A percentile compares a stretch with the other conserved stretches of the same genome.
phyloP scores from a whole-genome alignment of 2,329 filamentous ascomycete species.

The Alternaria sp. region DNA sequence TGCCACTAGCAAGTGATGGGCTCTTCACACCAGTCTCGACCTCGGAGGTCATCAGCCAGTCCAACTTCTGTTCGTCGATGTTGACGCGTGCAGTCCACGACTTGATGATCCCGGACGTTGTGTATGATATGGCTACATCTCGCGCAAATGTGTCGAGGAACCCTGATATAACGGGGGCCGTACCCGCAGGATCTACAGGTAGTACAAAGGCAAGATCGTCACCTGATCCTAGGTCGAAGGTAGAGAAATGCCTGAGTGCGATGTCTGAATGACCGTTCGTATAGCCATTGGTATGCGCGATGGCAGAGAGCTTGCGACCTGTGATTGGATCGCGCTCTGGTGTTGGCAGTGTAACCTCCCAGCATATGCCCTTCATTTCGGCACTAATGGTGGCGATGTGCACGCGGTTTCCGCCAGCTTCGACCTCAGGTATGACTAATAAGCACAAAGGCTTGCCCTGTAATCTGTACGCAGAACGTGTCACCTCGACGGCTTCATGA shows the following conservation, averaged over 20 bases:
- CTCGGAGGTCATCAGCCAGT: conserved; percentile 83
- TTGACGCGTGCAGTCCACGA: conserved; percentile 87
- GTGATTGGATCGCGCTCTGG: conserved; percentile 39
- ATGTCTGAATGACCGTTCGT: conserved; percentile 47
- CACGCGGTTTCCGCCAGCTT: conserved; percentile 58
- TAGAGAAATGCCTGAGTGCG: conserved; percentile 71
- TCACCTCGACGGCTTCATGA: conserved; percentile 66
- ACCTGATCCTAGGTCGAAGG: conserved; percentile 69
- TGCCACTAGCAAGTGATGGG: conserved; percentile 82
- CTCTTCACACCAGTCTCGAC: conserved; percentile 79
- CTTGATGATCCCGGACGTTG: conserved; percentile 73
- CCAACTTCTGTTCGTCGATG: conserved; percentile 65
- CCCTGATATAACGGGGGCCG: conserved; percentile 72
- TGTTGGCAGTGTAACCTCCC: conserved; percentile 74
- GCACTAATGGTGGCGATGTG: conserved; percentile 87
- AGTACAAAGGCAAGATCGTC: conserved; percentile 68
- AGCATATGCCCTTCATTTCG: conserved; percentile 79
- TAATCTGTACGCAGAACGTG: conserved; percentile 65
- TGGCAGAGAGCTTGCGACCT: conserved; percentile 37
- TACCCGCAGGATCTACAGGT: conserved; percentile 86
- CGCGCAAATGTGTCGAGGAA: conserved; percentile 87
- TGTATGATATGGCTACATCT: conserved; percentile 88
- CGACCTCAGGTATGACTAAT: conserved; percentile 73
- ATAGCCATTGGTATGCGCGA: conserved; percentile 35
- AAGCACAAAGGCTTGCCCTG: conserved; percentile 80